Percentiles rank a stretch among this genome's conserved stretches.
phyloP scores from a whole-genome alignment of 371 early-diverging fungal species.

The Racocetra persica region DNA sequence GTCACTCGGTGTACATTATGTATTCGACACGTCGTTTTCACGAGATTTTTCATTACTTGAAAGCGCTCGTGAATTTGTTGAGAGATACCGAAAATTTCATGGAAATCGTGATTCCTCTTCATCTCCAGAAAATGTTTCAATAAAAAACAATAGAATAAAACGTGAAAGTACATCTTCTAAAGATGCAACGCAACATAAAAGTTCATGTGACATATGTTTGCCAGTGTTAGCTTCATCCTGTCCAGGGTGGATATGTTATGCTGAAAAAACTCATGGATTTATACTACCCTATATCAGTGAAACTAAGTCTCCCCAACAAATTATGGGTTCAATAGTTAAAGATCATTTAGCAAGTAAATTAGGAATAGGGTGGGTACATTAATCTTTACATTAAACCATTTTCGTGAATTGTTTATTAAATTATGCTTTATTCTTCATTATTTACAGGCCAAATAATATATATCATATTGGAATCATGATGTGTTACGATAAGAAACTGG shows the following conservation, averaged over 20 bases:
- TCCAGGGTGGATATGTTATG: constrained; percentile 94
- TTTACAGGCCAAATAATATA: constrained; percentile 68
- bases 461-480: constrained; percentile 97
- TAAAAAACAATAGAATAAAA: constrained; percentile 44
- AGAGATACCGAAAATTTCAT: constrained; percentile 57
- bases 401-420: background rate
- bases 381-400: background rate
- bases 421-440: background rate
- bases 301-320: constrained; percentile 95
- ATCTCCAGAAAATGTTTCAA: constrained; percentile 10
- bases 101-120: constrained; percentile 34
- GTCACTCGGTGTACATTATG: constrained; percentile 80
- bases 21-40: constrained; percentile 89
- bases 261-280: constrained; percentile 95
- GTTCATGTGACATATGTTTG: constrained; percentile 34
- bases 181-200: background rate
- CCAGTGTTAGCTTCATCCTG: constrained; percentile 59
- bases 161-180: constrained; percentile 21
- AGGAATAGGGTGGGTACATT: constrained; percentile 55
- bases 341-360: constrained; percentile 73
- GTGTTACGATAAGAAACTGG: constrained; percentile 98
- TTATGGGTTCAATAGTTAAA: constrained; percentile 88
- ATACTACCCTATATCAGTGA: constrained; percentile 84
- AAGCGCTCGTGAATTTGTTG: constrained; percentile 89
- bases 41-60: constrained; percentile 86